phyloP scores from a whole-genome alignment of 2,329 filamentous ascomycete genomes.

The Fusarium siculi region DNA sequence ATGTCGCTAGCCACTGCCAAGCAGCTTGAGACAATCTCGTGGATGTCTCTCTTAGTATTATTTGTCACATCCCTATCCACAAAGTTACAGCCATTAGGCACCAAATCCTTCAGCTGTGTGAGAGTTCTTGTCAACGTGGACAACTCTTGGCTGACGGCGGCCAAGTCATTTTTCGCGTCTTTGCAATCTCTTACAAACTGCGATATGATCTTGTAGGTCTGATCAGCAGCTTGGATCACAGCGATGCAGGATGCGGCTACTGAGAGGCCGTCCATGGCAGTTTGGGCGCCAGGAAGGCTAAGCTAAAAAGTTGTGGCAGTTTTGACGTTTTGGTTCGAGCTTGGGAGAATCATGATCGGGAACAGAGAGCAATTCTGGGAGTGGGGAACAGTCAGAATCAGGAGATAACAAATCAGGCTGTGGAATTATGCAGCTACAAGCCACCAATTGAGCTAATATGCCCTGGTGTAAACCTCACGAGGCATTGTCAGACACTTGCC shows the following conservation, averaged over 20 bases:
- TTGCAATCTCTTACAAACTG: background rate
- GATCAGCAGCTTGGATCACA: conserved; percentile 5
- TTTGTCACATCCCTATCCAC: background rate
- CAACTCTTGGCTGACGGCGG: background rate
- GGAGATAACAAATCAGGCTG: background rate
- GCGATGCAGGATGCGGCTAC: conserved; percentile 9
- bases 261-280: background rate
- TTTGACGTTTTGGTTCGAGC: background rate
- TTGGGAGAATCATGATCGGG: background rate
- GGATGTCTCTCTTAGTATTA: background rate
- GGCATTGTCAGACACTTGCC: background rate
- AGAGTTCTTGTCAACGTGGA: background rate
- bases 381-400: background rate
- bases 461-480: background rate
- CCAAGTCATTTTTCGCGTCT: background rate
- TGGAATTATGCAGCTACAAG: background rate
- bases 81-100: background rate
- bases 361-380: background rate
- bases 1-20: background rate
- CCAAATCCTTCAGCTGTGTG: background rate
- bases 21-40: background rate
- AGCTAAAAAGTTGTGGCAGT: no score
- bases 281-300: no score
- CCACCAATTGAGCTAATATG: background rate
- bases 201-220: background rate